A percentile compares a stretch with the other conserved stretches of the same genome.
These are phyloP conservation scores for Monsonia emarginata DNA, from an alignment of 441 rosid species.

Conservation along the genomic window DNA sequence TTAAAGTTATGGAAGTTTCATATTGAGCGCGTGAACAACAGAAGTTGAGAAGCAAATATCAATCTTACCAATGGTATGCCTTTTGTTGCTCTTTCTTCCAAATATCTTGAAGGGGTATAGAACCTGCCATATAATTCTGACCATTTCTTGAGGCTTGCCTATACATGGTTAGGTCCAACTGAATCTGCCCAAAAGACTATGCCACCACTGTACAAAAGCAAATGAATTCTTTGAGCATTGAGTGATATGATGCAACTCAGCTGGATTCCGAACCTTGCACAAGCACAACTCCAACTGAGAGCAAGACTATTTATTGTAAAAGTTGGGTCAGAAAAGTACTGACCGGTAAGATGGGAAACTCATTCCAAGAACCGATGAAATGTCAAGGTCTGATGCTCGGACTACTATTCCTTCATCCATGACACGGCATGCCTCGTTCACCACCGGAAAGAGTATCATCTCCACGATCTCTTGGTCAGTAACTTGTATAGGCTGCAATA, in stretches of 20 bases:
- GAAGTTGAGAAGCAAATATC: neutral
- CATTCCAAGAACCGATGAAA: conserved; percentile 27
- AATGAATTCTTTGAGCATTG: neutral
- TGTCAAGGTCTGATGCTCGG: conserved; percentile 25
- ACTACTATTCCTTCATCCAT: conserved; percentile 22
- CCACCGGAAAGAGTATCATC: conserved; percentile 27
- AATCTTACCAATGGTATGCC: neutral
- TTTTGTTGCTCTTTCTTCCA: conserved; percentile 15
- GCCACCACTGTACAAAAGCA: neutral
- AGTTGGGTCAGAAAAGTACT: neutral
- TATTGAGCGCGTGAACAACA: neutral
- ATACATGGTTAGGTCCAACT: neutral
- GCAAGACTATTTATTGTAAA: too few species aligned
- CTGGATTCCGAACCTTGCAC: too few species aligned
- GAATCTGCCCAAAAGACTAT: conserved; percentile 1
- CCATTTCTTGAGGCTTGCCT: neutral
- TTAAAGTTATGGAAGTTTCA: neutral
- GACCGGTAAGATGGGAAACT: conserved; percentile 27
- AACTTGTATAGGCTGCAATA: conserved; percentile 9
- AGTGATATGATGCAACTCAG: neutral
- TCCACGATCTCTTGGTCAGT: conserved; percentile 22
- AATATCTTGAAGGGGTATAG: conserved; percentile 34
- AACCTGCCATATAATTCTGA: neutral
- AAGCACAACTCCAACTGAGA: too few species aligned
- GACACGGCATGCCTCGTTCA: conserved; percentile 28